phyloP scores from a whole-genome alignment of 805 yeast species.

The Tetrapisispora phaffii region DNA sequence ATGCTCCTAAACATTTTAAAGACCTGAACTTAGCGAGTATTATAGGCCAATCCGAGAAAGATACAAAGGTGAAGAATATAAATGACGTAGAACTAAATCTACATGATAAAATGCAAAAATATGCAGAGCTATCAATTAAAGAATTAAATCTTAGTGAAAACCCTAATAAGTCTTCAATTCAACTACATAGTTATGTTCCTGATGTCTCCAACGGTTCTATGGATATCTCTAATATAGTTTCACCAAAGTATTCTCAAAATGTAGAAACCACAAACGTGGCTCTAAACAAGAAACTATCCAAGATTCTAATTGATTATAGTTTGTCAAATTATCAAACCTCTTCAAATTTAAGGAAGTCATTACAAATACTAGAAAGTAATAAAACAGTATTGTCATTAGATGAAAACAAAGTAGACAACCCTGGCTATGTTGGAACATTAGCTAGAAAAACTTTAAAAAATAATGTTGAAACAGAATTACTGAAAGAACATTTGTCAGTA shows the following conservation, averaged over 20 bases:
- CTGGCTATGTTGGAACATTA: slow-evolving; percentile 45
- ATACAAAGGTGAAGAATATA: not conserved
- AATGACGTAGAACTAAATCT: not conserved
- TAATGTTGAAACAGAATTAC: slow-evolving; percentile 49
- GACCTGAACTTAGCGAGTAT: not conserved
- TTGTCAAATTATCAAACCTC: slow-evolving; percentile 24
- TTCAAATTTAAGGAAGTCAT: slow-evolving; percentile 28
- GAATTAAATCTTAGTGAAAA: not conserved
- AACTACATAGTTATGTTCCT: slow-evolving; percentile 3
- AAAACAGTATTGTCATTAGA: slow-evolving; percentile 14
- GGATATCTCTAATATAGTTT: slow-evolving; percentile 2
- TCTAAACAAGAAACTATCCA: slow-evolving; percentile 29
- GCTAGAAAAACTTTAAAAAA: slow-evolving; percentile 52
- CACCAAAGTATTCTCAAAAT: slow-evolving; percentile 1
- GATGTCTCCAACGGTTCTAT: not conserved
- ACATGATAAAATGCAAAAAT: slow-evolving; percentile 3
- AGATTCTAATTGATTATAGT: slow-evolving; percentile 26
- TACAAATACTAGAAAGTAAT: slow-evolving; percentile 29
- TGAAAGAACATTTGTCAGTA: slow-evolving; percentile 45
- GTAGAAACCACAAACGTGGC: slow-evolving; percentile 18
- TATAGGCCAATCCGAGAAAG: not conserved
- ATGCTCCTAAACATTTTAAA: not conserved
- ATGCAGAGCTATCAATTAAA: slow-evolving; percentile 3
- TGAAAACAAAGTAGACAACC: slow-evolving; percentile 34
- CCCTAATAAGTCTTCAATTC: not conserved